Evolutionary conservation across 495 filamentous ascomycete genomes (phyloP), one percentile per base, ranked within the genome.

Genomic region (Talaromyces thailandensis): DNA sequence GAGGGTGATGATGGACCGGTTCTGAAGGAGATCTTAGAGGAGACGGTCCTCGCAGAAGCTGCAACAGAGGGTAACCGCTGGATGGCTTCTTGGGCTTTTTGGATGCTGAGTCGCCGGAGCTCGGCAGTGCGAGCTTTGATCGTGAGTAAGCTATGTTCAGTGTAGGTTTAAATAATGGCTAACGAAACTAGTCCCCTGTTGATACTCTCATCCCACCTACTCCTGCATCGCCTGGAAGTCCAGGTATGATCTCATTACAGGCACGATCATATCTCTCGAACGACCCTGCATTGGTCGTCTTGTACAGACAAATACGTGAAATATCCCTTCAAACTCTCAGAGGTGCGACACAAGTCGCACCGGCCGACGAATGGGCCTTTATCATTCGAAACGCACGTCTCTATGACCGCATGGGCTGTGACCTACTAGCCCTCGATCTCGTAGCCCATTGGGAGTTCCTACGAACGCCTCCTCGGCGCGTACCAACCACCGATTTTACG

Each of bases 61-160:
- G 83, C 88, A 3, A 77, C 84, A 11, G 86, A 92, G 62, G 91
- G 91, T 1, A 93, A 98, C 70, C 82, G 93, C 60, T 99, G 95
- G 95, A 84, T 95, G 55, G 91, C 92, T 2, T 91, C 89, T 1
- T 99, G 95, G 95, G 90, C 91, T 4, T 96, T 93, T 72, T 96
- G 92, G 90, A 92, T 96, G 86, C 80, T 99, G 18, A 85, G 86
- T 43, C 79, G 87, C 59, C 82, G 85, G 45, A 92, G 95, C 67
- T 89, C 91, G 81, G 91, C 93, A 14, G 91, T 98, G 5, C 82
- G 90, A 18, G 86, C 88, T n/a, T 73, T 98, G 3, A 86, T 97
- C 43, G 76, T 79, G 58, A 69, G 75, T 65, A 59, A 14, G 14
- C 23, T 2, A 60, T 58, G 31, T 45, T 43, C 60, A 37, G 21